Conservation (phyloP, 257 asterid genomes). For the Lycium ferocissimum region DNA sequence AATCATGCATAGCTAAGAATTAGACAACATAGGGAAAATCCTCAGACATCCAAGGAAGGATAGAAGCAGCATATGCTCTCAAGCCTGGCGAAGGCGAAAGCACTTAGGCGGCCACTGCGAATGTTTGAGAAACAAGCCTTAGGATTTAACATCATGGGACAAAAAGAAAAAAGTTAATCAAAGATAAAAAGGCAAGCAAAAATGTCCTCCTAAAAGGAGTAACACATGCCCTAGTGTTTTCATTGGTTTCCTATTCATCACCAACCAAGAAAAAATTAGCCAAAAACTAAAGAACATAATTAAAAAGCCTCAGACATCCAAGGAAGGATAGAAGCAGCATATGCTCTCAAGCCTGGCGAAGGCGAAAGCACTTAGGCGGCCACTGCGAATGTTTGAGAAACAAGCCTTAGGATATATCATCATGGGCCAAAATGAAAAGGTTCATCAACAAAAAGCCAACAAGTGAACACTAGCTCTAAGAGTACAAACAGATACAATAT, state of each 20-base stretch:
- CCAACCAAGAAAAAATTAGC: not conserved
- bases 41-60: conserved; percentile 43
- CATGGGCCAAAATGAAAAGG: conserved; percentile 30
- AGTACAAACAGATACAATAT: not conserved
- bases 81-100: not conserved
- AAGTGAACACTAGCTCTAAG: not conserved
- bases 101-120: not conserved
- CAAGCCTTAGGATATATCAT: conserved; percentile 66
- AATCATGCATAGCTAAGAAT: not conserved
- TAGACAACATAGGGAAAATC: not conserved
- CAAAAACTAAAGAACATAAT: not conserved
- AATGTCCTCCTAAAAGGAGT: not conserved
- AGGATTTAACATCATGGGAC: not conserved
- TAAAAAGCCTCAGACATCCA: conserved; percentile 71
- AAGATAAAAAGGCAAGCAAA: not conserved
- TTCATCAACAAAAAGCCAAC: not conserved
- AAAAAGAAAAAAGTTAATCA: not conserved
- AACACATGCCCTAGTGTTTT: not conserved
- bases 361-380: conserved; percentile 81
- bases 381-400: conserved; percentile 86
- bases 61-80: not conserved
- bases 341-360: conserved; percentile 81
- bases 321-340: conserved; percentile 79
- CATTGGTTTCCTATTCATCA: not conserved
- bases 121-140: not conserved